Conservation (phyloP, 805 yeast genomes). For the Jamesozyma gamospora region DNA sequence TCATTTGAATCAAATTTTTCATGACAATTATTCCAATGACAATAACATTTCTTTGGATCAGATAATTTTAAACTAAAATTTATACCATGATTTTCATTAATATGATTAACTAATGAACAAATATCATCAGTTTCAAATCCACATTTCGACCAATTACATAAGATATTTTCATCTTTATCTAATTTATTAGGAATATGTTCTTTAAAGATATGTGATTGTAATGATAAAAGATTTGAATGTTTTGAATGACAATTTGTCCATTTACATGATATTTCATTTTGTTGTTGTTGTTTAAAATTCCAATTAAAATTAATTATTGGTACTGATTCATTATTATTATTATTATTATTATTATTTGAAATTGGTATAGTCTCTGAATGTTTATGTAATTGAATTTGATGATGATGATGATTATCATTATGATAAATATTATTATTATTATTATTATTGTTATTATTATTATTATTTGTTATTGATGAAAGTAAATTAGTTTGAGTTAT, state of each 20-base stretch:
- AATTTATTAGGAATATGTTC: conserved; percentile 32
- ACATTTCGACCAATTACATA: conserved; percentile 75
- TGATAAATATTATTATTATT: neutral
- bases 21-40: conserved; percentile 38
- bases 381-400: conserved; percentile 30
- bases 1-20: conserved; percentile 41
- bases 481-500: too few species aligned
- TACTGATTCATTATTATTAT: neutral
- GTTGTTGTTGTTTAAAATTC: conserved; percentile 25
- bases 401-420: conserved; percentile 29
- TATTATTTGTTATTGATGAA: conserved; percentile 1
- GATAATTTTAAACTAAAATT: conserved; percentile 24
- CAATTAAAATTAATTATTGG: conserved; percentile 35
- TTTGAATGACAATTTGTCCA: conserved; percentile 52
- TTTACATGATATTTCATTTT: conserved; percentile 38
- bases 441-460: neutral
- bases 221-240: conserved; percentile 31
- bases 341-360: neutral
- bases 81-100: conserved; percentile 39
- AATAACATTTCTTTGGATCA: conserved; percentile 8
- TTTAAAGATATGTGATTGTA: conserved; percentile 44
- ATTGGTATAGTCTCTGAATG: conserved; percentile 10
- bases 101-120: conserved; percentile 48
- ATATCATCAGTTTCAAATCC: conserved; percentile 44
- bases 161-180: neutral